Percentiles rank a stretch among this genome's conserved stretches.
phyloP scores from a whole-genome alignment of 768 basidiomycete genomes.

The Paxillus involutus region DNA sequence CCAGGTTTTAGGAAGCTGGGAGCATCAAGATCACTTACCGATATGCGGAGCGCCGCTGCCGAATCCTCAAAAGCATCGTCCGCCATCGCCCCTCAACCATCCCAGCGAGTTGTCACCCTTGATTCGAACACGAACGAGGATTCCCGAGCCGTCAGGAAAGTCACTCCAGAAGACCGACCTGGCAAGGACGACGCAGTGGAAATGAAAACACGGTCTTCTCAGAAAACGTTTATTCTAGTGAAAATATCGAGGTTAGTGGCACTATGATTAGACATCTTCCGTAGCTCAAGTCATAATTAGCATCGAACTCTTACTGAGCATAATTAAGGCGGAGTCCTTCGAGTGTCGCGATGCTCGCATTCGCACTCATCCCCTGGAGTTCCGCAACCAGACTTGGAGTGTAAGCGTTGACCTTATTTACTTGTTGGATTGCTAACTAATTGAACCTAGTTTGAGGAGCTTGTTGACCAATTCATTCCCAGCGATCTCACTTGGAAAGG shows the following conservation, averaged over 20 bases:
- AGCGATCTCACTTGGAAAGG: conserved; percentile 77
- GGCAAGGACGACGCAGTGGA: conserved; percentile 64
- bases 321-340: conserved; percentile 83
- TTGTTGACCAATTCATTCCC: conserved; percentile 78
- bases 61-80: conserved; percentile 27
- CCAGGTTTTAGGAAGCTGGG: conserved; percentile 54
- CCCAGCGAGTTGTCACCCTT: conserved; percentile 9
- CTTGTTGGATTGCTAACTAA: conserved; percentile 6
- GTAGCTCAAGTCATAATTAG: conserved; percentile 36
- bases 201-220: conserved; percentile 78
- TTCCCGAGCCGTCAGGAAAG: conserved; percentile 16
- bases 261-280: conserved; percentile 3
- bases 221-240: conserved; percentile 83
- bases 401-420: conserved; percentile 41
- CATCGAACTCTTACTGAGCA: conserved; percentile 71
- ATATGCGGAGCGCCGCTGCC: conserved; percentile 51
- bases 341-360: conserved; percentile 79
- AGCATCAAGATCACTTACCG: conserved; percentile 69
- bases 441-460: conserved; percentile 63
- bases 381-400: conserved; percentile 81
- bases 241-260: conserved; percentile 61
- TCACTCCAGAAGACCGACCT: conserved; percentile 16
- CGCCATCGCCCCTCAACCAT: conserved; percentile 8
- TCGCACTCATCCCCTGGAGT: conserved; percentile 77
- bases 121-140: conserved; percentile 23